A percentile compares a stretch with the other conserved stretches of the same genome.
Conservation (phyloP, 352 stramenopile genomes). For the Albugo candida region DNA sequence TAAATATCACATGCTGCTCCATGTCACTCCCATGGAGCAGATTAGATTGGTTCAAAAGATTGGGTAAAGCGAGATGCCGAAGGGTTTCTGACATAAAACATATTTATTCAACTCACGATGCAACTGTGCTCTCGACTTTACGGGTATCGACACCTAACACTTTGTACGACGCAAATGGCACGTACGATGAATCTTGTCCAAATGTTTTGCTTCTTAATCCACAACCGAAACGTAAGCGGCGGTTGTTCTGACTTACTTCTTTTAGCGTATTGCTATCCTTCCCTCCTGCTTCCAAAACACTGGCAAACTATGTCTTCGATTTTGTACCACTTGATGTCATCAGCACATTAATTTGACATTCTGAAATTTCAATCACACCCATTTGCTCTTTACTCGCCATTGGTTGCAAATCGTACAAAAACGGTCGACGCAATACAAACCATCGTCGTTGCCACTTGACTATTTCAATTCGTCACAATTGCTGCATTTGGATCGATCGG, state of each 20-base stretch:
- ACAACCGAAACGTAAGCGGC: slow-evolving; percentile 53
- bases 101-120: too few relatives aligned
- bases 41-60: too few relatives aligned
- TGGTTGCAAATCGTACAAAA: slow-evolving; percentile 53
- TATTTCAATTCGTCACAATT: slow-evolving; percentile 8
- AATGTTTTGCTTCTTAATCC: too few relatives aligned
- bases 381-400: slow-evolving; percentile 43
- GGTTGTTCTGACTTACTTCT: not conserved
- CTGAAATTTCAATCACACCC: slow-evolving; percentile 49
- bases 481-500: slow-evolving; percentile 18
- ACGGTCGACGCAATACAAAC: slow-evolving; percentile 64
- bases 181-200: too few relatives aligned
- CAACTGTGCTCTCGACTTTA: too few relatives aligned
- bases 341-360: slow-evolving; percentile 30
- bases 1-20: too few relatives aligned
- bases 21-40: too few relatives aligned
- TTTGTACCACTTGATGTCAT: slow-evolving; percentile 1
- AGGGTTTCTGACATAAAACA: too few relatives aligned
- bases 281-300: not conserved
- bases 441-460: slow-evolving; percentile 42
- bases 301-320: not conserved
- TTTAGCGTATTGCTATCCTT: not conserved
- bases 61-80: too few relatives aligned
- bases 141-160: too few relatives aligned
- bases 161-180: too few relatives aligned